Conservation (phyloP, 2,329 filamentous ascomycete species). For the Neofusicoccum umdonicola region DNA sequence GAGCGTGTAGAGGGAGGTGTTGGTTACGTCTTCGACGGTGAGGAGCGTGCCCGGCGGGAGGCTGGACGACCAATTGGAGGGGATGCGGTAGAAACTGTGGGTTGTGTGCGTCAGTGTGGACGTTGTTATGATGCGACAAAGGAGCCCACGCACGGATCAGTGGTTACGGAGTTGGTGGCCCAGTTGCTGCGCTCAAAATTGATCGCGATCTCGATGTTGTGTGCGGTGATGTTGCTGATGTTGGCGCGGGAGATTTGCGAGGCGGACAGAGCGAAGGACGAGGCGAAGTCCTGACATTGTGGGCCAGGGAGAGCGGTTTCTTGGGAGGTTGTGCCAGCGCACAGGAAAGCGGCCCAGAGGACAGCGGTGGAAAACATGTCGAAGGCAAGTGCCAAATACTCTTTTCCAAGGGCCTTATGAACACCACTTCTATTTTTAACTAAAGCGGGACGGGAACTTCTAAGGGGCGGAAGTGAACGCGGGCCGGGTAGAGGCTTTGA, state of each 20-base stretch:
- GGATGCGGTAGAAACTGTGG: neutral
- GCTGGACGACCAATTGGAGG: neutral
- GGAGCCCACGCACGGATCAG: conserved; percentile 42
- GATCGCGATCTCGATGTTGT: conserved; percentile 24
- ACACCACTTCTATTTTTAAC: too few relatives aligned
- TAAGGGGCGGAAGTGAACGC: too few relatives aligned
- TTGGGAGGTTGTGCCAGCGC: neutral
- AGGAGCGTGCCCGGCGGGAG: conserved; percentile 39
- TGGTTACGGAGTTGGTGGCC: conserved; percentile 23
- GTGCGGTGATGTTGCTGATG: conserved; percentile 4
- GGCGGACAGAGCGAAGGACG: neutral
- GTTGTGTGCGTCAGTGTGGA: too few relatives aligned
- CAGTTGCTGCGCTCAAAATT: conserved; percentile 29
- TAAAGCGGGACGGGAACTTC: too few relatives aligned
- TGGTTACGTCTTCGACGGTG: conserved; percentile 41
- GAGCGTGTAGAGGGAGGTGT: conserved; percentile 40
- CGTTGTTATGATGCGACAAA: too few relatives aligned
- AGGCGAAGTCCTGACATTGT: conserved; percentile 7
- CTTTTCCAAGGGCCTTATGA: too few relatives aligned
- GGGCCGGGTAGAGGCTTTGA: too few relatives aligned
- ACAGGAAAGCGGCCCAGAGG: neutral
- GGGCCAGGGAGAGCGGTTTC: neutral
- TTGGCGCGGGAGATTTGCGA: neutral
- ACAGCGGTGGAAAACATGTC: neutral
- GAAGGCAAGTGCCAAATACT: too few relatives aligned